Evolutionary conservation across 345 rosid genomes (phyloP), one percentile per base, ranked within the genome.

Genomic region (Acer saccharum): DNA sequence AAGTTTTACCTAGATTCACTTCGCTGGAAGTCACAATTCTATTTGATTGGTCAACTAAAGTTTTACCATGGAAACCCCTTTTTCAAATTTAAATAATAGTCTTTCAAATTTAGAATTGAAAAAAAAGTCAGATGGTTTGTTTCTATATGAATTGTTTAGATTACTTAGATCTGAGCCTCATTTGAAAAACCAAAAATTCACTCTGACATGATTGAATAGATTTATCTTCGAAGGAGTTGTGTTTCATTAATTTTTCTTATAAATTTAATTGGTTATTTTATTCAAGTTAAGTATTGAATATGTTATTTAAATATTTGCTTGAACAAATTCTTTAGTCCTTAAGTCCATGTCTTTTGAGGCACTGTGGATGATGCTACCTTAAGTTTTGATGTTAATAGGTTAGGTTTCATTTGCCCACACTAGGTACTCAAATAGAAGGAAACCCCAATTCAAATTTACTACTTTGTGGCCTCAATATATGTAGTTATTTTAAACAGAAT

Each of bases 1-100:
- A 96, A 90, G 88, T 84, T 76, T 84, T 95, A 57, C 97, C 98
- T 0, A 93, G 90, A 76, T 91, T 43, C 69, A 95, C 99, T 48
- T 98, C 98, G 23, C 97, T 61, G 99, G 93, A 87, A 88, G 98
- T 87, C 32, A 32, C 29, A 63, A 14, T 68, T 20, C 29, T 58
- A 2, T 69, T 43, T 58, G 9, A 11, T 65, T 10, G 27, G 63
- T 18, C 2, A 58, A 20, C 63, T 58, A 58, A 58, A 20, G 23
- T n/a, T 58, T 58, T 58, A 20, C 20, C 21, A 17, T 20, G 2
- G 27, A 58, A 58, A 29, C 41, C 1, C 10, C 11, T 64, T 32
- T 35, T 67, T 10, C 43, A 3, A 25, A 66, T 44, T 12, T 29
- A 65, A 66, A 18, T 41, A 4, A 20, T 20, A 39, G 10, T 11